These are phyloP conservation scores for Trichophyton benhamiae DNA, from an alignment of 2,329 filamentous ascomycete species.

Conservation along the genomic window DNA sequence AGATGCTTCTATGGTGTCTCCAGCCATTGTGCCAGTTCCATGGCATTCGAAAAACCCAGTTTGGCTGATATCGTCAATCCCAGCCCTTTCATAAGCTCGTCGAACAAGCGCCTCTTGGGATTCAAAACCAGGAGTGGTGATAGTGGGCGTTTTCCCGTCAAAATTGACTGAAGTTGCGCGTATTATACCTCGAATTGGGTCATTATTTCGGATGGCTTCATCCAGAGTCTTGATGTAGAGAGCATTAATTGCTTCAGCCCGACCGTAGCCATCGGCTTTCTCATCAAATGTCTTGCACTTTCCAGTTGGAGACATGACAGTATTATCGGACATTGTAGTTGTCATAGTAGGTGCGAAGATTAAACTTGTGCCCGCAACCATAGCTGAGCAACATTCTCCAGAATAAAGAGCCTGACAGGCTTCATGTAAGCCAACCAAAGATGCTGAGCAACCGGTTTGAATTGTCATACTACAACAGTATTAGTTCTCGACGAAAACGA, in stretches of 20 bases:
- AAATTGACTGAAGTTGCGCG: constrained; percentile 20
- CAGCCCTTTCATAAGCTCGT: constrained; percentile 21
- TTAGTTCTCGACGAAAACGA: not conserved
- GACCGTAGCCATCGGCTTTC: constrained; percentile 24
- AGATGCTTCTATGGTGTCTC: constrained; percentile 18
- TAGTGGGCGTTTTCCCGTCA: constrained; percentile 19
- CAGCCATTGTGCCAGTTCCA: constrained; percentile 28
- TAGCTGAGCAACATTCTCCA: constrained; percentile 13
- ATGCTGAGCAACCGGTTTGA: constrained; percentile 9
- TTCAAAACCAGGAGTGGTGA: constrained; percentile 15
- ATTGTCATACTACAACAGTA: constrained; percentile 5
- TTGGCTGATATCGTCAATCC: constrained; percentile 11
- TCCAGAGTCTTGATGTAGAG: constrained; percentile 23
- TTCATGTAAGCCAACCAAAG: constrained; percentile 7
- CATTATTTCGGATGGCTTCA: constrained; percentile 22
- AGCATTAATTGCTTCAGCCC: constrained; percentile 26
- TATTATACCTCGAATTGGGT: constrained; percentile 27
- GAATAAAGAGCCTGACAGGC: constrained; percentile 4
- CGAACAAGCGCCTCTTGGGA: constrained; percentile 22
- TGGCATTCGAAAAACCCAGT: constrained; percentile 10
- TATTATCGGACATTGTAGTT: constrained; percentile 22
- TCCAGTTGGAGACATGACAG: constrained; percentile 26
- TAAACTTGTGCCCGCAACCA: not conserved
- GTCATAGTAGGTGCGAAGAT: not conserved
- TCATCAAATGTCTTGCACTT: constrained; percentile 23